These are phyloP conservation scores for Cymbopogon flexuosus DNA, from an alignment of 202 grass and related monocot genomes.

Conservation along the genomic window DNA sequence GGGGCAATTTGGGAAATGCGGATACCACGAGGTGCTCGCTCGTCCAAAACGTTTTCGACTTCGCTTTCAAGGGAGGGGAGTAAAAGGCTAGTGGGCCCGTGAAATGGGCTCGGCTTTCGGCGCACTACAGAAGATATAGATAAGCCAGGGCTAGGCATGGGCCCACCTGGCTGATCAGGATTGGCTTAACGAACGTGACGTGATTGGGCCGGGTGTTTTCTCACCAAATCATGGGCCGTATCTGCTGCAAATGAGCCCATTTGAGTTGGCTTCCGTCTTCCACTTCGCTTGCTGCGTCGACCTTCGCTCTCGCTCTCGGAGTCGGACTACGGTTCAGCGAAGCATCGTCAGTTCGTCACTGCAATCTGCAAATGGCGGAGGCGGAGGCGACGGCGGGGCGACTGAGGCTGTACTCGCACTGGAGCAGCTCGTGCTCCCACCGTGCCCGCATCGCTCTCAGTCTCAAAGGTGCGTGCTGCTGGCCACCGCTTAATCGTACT, in stretches of 20 bases:
- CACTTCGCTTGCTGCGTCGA: neutral
- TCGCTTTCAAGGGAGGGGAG: neutral
- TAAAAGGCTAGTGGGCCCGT: neutral
- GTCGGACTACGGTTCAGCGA: neutral
- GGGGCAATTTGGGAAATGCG: neutral
- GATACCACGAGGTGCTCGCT: neutral
- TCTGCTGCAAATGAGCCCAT: neutral
- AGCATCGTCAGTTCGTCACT: neutral
- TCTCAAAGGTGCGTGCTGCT: constrained; percentile 53
- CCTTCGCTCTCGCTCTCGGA: neutral
- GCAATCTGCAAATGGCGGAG: constrained; percentile 19
- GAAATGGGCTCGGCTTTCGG: constrained; percentile 14
- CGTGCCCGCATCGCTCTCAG: constrained; percentile 64
- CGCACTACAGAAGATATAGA: neutral
- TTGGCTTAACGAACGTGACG: neutral
- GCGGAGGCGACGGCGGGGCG: neutral
- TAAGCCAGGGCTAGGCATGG: neutral
- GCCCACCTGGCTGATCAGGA: neutral
- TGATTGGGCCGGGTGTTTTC: neutral
- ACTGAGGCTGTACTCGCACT: constrained; percentile 54
- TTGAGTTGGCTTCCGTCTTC: neutral
- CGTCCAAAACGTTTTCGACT: neutral
- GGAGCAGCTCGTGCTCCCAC: constrained; percentile 64
- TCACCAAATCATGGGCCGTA: neutral
- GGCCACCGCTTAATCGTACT: neutral